Evolutionary conservation across 1,139 yeast species (phyloP).

Genomic region (Yamadazyma taylorii): DNA sequence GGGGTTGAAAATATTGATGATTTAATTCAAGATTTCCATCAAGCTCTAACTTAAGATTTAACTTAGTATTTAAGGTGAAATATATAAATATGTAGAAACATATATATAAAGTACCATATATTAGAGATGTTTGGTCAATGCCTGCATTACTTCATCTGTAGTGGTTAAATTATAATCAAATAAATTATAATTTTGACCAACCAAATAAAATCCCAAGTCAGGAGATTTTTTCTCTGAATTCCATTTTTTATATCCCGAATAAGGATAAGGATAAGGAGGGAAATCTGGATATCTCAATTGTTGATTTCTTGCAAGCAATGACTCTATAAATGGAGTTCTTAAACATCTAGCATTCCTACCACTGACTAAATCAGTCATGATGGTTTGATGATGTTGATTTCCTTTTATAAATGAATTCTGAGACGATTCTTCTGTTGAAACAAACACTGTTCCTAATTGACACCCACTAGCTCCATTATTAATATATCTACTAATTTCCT

Average conservation of each 20-base stretch:
- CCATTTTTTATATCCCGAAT: slow-evolving; percentile 32
- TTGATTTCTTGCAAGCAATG: slow-evolving; percentile 12
- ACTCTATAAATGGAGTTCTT: slow-evolving; percentile 28
- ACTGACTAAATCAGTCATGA: slow-evolving; percentile 35
- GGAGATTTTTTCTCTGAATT: slow-evolving; percentile 12
- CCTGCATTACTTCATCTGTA: slow-evolving; percentile 15
- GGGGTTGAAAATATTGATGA: slow-evolving; percentile 80
- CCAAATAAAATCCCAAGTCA: slow-evolving; percentile 33
- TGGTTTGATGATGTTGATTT: slow-evolving; percentile 20
- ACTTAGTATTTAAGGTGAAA: no score
- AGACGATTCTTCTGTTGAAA: slow-evolving; percentile 34
- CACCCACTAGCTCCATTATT: slow-evolving; percentile 45
- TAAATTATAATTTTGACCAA: slow-evolving; percentile 32
- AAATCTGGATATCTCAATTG: slow-evolving; percentile 16
- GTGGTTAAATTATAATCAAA: slow-evolving; percentile 13
- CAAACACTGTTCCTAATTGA: slow-evolving; percentile 47
- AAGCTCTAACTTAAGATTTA: slow-evolving; percentile 26
- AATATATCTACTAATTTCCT: slow-evolving; percentile 25
- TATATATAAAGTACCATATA: no score
- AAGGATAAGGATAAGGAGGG: slow-evolving; percentile 40
- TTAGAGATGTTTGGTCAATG: slow-evolving; percentile 8
- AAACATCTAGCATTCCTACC: slow-evolving; percentile 42
- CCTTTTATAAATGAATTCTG: slow-evolving; percentile 20
- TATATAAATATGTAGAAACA: no score
- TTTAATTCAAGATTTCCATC: slow-evolving; percentile 60